Conservation (phyloP, 164 flowering plant genomes). For the Santalum album region DNA sequence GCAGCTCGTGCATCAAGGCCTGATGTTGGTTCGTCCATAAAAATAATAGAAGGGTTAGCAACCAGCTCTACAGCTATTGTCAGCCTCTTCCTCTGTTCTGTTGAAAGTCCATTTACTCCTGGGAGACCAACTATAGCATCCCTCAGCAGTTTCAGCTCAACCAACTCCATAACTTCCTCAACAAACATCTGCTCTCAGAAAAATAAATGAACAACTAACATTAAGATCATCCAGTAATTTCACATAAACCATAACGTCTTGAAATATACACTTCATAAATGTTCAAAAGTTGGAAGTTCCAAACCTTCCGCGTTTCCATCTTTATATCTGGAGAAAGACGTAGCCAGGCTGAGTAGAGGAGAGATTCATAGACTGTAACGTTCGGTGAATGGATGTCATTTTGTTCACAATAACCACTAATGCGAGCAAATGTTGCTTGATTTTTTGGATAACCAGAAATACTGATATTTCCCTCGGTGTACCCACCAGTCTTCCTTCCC, state of each 20-base stretch:
- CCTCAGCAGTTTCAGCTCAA: constrained; percentile 42
- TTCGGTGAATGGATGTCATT: constrained; percentile 46
- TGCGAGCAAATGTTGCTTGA: constrained; percentile 4
- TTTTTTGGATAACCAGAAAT: constrained; percentile 5
- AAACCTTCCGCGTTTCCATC: constrained; percentile 32
- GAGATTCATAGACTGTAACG: constrained; percentile 52
- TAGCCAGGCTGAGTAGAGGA: constrained; percentile 54
- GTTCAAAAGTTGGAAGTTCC: background rate
- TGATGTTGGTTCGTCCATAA: constrained; percentile 70
- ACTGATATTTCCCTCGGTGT: constrained; percentile 1
- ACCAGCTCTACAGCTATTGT: constrained; percentile 68
- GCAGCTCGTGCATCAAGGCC: constrained; percentile 71
- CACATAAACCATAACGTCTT: background rate
- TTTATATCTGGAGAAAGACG: constrained; percentile 37
- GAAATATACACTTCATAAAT: background rate
- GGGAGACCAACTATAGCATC: constrained; percentile 52
- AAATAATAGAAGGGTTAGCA: constrained; percentile 60
- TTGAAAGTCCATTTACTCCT: constrained; percentile 52
- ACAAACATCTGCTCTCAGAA: constrained; percentile 37
- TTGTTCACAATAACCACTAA: constrained; percentile 36
- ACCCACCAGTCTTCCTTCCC: constrained; percentile 6
- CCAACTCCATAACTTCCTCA: constrained; percentile 59
- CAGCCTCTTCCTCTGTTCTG: constrained; percentile 61
- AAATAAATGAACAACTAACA: background rate
- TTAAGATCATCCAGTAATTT: background rate